Percentiles rank a stretch among this genome's conserved stretches.
These are phyloP conservation scores for Russula abietina DNA, from an alignment of 768 basidiomycete genomes.

Conservation along the genomic window DNA sequence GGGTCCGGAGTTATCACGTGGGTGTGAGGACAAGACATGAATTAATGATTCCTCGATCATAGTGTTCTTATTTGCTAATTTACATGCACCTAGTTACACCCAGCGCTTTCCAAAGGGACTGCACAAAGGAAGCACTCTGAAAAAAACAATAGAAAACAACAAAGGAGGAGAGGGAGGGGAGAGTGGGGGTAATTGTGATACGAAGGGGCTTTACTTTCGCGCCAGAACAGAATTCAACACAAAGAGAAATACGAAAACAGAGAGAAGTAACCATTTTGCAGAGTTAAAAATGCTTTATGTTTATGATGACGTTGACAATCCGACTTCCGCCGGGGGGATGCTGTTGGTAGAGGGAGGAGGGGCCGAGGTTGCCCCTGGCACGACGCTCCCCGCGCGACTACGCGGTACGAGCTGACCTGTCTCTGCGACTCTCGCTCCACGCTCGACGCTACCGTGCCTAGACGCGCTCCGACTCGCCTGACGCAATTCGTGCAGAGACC, in stretches of 20 bases:
- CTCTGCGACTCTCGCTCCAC: conserved; percentile 64
- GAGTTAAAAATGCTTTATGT: background rate
- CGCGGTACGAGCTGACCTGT: conserved; percentile 49
- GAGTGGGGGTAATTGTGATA: background rate
- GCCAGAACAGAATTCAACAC: background rate
- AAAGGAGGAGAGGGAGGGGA: too few species aligned
- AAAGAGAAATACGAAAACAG: background rate
- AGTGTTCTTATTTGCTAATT: conserved; percentile 16
- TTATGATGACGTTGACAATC: conserved; percentile 10
- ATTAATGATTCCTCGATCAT: conserved; percentile 13
- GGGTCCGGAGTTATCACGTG: too few species aligned
- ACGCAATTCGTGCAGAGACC: conserved; percentile 28
- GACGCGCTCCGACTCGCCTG: conserved; percentile 39
- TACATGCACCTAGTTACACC: conserved; percentile 16
- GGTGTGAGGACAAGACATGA: background rate
- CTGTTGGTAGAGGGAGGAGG: background rate
- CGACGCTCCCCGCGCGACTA: conserved; percentile 23
- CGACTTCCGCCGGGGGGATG: conserved; percentile 6
- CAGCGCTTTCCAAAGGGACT: background rate
- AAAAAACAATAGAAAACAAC: background rate
- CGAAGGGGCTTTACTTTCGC: background rate
- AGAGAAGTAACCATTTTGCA: background rate
- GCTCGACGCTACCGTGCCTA: conserved; percentile 53
- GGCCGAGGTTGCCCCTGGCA: background rate
- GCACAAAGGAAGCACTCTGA: background rate